Evolutionary conservation across 441 rosid genomes (phyloP), one percentile per base, ranked within the genome.

Genomic region (Populus hybrid): DNA sequence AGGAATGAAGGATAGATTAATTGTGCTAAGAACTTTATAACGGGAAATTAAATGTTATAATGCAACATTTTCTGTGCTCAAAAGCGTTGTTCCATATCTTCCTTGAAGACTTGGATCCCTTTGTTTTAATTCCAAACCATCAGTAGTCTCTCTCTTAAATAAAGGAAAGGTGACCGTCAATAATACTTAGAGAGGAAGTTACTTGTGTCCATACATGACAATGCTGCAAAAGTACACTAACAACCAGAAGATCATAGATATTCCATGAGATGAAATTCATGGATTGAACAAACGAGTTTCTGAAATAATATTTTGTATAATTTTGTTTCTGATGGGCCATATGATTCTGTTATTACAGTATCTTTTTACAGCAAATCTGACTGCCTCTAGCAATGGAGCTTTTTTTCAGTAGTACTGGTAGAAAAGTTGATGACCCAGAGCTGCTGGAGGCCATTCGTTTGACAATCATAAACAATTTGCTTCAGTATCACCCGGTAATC

Each of bases 401-500:
- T 76, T 64, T 78, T 70, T 86, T 88, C 88, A 95, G 99, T 78
- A 87, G 82, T 83, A 92, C 92, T 70, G 99, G 99, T 70, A 87
- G 98, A 85, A 95, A 95, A 87, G 91, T 95, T 73, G 97, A 93
- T 32, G 99, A 94, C 72, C 95, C 97, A 11, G 99, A 95, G 82
- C 81, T 94, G 85, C 99, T 95, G 8, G 99, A 95, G 83, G 95
- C 98, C 65, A 95, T 95, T 72, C 98, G 99, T 70, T 89, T 94
- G 89, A 95, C 99, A 26, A 87, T 94, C 76, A 95, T 95, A 46
- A 94, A 91, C 88, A 95, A 95, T 84, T 69, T 95, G 77, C 89
- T 95, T 36, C 82, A 95, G 87, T 95, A 89, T 86, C 99, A 95
- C 82, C 99, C 99, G 68, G 99, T 95, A 91, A 83, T 76, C 10